Conservation (phyloP, 768 basidiomycete genomes). For the Porphyrellus cyaneotinctus region DNA sequence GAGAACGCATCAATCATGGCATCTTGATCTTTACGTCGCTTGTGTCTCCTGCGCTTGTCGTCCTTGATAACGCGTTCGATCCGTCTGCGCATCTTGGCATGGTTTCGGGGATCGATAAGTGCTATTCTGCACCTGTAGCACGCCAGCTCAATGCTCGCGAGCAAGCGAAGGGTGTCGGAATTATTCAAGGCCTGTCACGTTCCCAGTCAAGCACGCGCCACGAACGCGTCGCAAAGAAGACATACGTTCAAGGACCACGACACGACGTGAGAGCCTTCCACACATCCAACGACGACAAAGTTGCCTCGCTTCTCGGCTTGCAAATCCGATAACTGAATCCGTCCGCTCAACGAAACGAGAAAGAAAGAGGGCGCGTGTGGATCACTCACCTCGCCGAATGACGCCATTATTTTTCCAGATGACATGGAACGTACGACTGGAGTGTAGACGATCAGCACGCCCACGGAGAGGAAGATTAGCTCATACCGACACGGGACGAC, state of each 20-base stretch:
- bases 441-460: constrained; percentile 7
- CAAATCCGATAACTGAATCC: constrained; percentile 54
- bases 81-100: constrained; percentile 61
- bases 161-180: constrained; percentile 74
- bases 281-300: constrained; percentile 78
- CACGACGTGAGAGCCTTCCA: constrained; percentile 68
- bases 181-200: constrained; percentile 67
- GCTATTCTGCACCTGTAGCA: constrained; percentile 74
- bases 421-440: constrained; percentile 44
- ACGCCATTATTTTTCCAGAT: constrained; percentile 62
- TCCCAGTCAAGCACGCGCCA: constrained; percentile 8
- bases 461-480: neutral
- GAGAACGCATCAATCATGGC: constrained; percentile 79
- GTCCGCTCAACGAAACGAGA: neutral
- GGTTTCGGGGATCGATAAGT: constrained; percentile 60
- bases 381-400: constrained; percentile 63
- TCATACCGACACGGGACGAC: constrained; percentile 75
- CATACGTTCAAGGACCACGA: constrained; percentile 84
- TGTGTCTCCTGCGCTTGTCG: constrained; percentile 76
- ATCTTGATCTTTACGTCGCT: constrained; percentile 79
- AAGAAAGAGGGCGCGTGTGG: neutral
- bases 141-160: constrained; percentile 82
- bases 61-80: constrained; percentile 83
- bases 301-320: constrained; percentile 87
- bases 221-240: constrained; percentile 4